These are phyloP conservation scores for Ophiocordyceps unilateralis DNA, from an alignment of 2,329 filamentous ascomycete species.

Conservation along the genomic window DNA sequence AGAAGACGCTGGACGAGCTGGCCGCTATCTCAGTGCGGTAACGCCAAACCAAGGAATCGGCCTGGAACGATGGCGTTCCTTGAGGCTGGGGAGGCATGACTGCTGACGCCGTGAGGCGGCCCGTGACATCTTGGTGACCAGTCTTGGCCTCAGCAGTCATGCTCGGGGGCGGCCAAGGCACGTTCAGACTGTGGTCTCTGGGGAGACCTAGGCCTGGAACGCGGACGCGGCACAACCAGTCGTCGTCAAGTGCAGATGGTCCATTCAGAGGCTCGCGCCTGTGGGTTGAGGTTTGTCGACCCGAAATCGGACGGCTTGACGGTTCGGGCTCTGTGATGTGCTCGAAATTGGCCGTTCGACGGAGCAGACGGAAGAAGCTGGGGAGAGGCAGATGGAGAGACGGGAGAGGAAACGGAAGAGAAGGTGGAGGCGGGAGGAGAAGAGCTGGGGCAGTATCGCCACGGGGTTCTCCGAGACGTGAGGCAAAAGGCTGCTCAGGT, in stretches of 20 bases:
- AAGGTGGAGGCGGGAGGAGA: not conserved
- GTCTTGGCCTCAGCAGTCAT: constrained; percentile 19
- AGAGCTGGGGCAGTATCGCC: not conserved
- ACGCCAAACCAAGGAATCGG: constrained; percentile 43
- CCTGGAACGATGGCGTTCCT: constrained; percentile 7
- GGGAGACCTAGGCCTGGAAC: constrained; percentile 11
- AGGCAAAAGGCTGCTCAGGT: not conserved
- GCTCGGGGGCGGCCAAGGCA: constrained; percentile 11
- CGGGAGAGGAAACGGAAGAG: not conserved
- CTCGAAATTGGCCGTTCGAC: not conserved
- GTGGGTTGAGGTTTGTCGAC: not conserved
- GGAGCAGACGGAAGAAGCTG: too few relatives aligned
- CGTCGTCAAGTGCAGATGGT: constrained; percentile 18
- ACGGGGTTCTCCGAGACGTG: not conserved
- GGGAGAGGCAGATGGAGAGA: not conserved
- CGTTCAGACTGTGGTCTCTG: constrained; percentile 11
- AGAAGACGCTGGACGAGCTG: constrained; percentile 59
- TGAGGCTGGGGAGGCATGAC: constrained; percentile 12
- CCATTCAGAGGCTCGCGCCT: constrained; percentile 14
- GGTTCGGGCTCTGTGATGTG: not conserved
- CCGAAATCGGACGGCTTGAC: too few relatives aligned
- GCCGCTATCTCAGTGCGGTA: constrained; percentile 72
- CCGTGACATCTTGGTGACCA: constrained; percentile 21
- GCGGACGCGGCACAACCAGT: constrained; percentile 15
- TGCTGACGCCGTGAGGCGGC: constrained; percentile 11